Evolutionary conservation across 139 green algal species (phyloP).

Genomic region (Pseudopediastrum boryanum): DNA sequence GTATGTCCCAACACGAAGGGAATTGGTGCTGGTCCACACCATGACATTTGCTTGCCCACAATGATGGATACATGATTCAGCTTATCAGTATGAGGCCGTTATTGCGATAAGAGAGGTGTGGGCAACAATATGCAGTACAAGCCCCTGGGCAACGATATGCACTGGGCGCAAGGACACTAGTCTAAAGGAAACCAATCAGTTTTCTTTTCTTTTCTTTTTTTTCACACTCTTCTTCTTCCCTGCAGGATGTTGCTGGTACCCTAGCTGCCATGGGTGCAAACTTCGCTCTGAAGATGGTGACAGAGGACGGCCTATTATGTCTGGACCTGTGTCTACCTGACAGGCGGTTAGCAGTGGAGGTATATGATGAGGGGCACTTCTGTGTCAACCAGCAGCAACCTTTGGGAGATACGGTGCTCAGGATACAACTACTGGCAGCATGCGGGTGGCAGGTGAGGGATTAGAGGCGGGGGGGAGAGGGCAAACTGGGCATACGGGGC

Average conservation of each 20-base stretch:
- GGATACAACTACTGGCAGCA: slow-evolving; percentile 34
- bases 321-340: slow-evolving; percentile 26
- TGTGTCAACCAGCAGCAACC: slow-evolving; percentile 38
- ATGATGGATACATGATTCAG: too few relatives aligned
- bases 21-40: too few relatives aligned
- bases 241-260: not conserved
- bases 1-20: too few relatives aligned
- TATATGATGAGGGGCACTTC: slow-evolving; percentile 21
- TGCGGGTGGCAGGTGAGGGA: slow-evolving; percentile 29
- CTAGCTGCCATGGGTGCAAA: not conserved
- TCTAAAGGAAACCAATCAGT: too few relatives aligned
- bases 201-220: too few relatives aligned
- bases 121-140: too few relatives aligned
- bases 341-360: slow-evolving; percentile 29
- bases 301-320: slow-evolving; percentile 16
- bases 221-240: too few relatives aligned
- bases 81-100: too few relatives aligned
- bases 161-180: too few relatives aligned
- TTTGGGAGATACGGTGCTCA: slow-evolving; percentile 32
- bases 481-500: not conserved
- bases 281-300: slow-evolving; percentile 4
- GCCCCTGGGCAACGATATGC: too few relatives aligned
- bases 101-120: too few relatives aligned
- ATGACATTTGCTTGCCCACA: too few relatives aligned
- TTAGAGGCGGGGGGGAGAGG: not conserved